Conservation (phyloP, 2,329 filamentous ascomycete species). For the Monosporascus ibericus region DNA sequence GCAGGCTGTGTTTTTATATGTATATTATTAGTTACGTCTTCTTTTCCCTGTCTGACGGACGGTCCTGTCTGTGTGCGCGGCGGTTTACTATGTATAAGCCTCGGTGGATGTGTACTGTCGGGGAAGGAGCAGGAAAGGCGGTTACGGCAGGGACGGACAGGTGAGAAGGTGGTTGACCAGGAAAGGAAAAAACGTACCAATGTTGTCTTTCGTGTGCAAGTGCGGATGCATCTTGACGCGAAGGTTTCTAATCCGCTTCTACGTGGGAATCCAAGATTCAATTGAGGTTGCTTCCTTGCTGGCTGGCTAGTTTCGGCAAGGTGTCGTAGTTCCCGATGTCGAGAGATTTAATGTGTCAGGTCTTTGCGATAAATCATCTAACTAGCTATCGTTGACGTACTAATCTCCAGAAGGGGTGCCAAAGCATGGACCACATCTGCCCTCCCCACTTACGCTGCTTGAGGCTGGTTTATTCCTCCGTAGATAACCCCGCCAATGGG, state of each 20-base stretch:
- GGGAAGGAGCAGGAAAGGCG: too few species aligned
- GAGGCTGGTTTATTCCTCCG: too few species aligned
- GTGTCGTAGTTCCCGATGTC: too few species aligned
- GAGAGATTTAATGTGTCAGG: too few species aligned
- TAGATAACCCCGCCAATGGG: neutral
- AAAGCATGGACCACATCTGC: neutral
- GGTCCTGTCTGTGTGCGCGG: neutral
- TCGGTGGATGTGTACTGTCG: too few species aligned
- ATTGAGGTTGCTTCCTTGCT: neutral
- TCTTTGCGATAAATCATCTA: too few species aligned
- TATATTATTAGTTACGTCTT: neutral
- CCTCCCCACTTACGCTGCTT: neutral
- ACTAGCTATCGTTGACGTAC: neutral
- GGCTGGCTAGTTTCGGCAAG: too few species aligned
- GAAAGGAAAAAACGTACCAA: conserved; percentile 48
- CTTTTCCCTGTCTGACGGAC: neutral
- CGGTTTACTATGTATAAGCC: neutral
- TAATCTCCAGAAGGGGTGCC: too few species aligned
- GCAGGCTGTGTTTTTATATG: conserved; percentile 57
- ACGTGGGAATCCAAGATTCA: neutral
- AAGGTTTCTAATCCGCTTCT: neutral
- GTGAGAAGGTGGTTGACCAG: neutral
- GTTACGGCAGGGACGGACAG: neutral
- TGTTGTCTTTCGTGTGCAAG: conserved; percentile 86
- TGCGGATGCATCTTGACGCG: conserved; percentile 82